Conservation (phyloP, 2,329 filamentous ascomycete species). For the Pezicula neosporulosa region DNA sequence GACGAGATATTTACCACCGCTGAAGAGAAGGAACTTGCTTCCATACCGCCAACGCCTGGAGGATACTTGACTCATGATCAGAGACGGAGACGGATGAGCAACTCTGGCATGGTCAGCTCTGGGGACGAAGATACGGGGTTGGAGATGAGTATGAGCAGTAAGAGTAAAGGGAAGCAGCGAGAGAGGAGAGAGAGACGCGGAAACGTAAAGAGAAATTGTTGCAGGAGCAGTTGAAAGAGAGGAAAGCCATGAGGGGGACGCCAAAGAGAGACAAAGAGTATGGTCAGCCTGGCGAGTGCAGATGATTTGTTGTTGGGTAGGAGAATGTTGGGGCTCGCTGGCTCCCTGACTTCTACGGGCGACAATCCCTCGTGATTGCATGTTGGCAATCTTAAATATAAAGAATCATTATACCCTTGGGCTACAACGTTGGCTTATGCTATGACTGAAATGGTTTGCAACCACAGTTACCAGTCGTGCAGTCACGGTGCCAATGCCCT, state of each 20-base stretch:
- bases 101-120: constrained; percentile 12
- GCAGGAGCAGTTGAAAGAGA: constrained; percentile 28
- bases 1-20: constrained; percentile 66
- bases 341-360: constrained; percentile 38
- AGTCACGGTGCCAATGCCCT: no score
- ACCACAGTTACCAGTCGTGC: no score
- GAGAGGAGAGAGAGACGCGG: constrained; percentile 42
- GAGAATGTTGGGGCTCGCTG: constrained; percentile 51
- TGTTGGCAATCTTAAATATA: no score
- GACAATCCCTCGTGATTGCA: neutral
- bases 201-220: constrained; percentile 32
- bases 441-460: no score
- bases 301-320: constrained; percentile 53
- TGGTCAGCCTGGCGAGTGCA: constrained; percentile 49
- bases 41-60: constrained; percentile 13
- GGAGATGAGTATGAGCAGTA: constrained; percentile 69
- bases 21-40: constrained; percentile 32
- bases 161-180: constrained; percentile 17
- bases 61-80: constrained; percentile 12
- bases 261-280: constrained; percentile 38
- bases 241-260: constrained; percentile 8
- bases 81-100: constrained; percentile 14
- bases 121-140: constrained; percentile 78
- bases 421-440: no score
- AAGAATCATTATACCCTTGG: no score